These are phyloP conservation scores for Camellia lanceoleosa DNA, from an alignment of 148 eudicot species.

Conservation along the genomic window DNA sequence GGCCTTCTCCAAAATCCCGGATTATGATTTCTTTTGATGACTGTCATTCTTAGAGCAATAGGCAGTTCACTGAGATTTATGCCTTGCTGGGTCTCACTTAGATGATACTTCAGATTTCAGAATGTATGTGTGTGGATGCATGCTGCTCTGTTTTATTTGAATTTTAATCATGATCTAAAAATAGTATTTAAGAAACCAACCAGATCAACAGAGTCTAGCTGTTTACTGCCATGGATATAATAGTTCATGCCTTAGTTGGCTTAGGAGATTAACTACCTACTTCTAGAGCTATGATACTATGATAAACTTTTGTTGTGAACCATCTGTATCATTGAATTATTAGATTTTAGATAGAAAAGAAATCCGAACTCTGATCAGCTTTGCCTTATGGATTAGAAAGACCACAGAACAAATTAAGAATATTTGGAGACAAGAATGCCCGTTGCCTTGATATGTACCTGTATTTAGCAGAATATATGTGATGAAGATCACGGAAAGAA, in stretches of 20 bases:
- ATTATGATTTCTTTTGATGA: too few species aligned
- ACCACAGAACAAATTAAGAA: background rate
- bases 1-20: too few species aligned
- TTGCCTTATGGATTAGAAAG: background rate
- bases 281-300: background rate
- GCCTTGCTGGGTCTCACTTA: background rate
- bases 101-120: too few species aligned
- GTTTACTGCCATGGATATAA: background rate
- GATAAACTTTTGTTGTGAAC: background rate
- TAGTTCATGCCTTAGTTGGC: background rate
- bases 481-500: too few species aligned
- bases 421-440: background rate
- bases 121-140: too few species aligned
- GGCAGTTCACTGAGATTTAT: background rate
- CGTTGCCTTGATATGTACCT: background rate
- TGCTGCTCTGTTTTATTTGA: background rate
- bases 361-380: background rate
- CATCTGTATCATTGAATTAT: background rate
- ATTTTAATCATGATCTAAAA: background rate
- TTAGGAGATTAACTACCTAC: background rate
- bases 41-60: background rate
- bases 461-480: background rate
- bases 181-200: background rate
- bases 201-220: background rate
- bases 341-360: background rate